phyloP scores from a whole-genome alignment of 2,329 filamentous ascomycete species.

The Penicillium sumatraense region DNA sequence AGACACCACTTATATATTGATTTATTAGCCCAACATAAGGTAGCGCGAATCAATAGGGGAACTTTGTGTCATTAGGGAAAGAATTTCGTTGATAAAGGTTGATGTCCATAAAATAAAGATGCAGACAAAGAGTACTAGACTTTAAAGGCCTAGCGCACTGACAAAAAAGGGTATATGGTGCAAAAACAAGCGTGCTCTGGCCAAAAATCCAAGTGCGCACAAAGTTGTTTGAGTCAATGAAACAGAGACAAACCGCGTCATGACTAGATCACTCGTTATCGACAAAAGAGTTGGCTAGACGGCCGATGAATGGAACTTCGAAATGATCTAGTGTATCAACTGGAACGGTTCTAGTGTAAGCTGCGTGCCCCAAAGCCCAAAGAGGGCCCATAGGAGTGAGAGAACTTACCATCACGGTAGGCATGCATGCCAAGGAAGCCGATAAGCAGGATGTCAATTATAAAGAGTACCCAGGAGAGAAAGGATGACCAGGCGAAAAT shows the following conservation, averaged over 20 bases:
- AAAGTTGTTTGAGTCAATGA: slow-evolving; percentile 1
- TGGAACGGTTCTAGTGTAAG: slow-evolving; percentile 35
- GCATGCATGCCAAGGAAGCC: slow-evolving; percentile 76
- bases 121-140: background rate
- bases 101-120: slow-evolving; percentile 2
- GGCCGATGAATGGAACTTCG: slow-evolving; percentile 86
- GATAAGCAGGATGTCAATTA: slow-evolving; percentile 76
- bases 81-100: background rate
- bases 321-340: slow-evolving; percentile 70
- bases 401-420: slow-evolving; percentile 74
- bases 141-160: slow-evolving; percentile 9
- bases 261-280: slow-evolving; percentile 71
- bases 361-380: background rate
- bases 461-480: slow-evolving; percentile 80
- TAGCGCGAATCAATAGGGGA: no score
- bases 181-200: slow-evolving; percentile 16
- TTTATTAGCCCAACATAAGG: no score
- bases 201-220: slow-evolving; percentile 13
- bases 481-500: slow-evolving; percentile 84
- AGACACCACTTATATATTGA: no score
- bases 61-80: no score
- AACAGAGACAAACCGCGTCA: background rate
- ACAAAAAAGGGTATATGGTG: slow-evolving; percentile 26
- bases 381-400: no score
- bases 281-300: slow-evolving; percentile 82